A percentile compares a stretch with the other conserved stretches of the same genome.
Evolutionary conservation across 192 early-diverging fungal genomes (phyloP).

Genomic region (Coemansia sp.): DNA sequence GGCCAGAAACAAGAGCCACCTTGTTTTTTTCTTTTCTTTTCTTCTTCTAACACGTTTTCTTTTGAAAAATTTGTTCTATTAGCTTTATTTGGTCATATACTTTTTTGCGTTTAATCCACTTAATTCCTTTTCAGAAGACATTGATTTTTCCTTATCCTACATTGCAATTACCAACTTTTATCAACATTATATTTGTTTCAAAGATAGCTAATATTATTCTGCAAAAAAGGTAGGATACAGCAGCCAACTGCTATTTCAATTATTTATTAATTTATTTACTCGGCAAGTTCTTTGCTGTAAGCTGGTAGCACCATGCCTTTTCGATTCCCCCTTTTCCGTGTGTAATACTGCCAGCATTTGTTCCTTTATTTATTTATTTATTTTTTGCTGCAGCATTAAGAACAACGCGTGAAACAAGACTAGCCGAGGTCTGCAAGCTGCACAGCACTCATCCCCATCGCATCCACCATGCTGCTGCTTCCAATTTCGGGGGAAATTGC

Average conservation of each 20-base stretch:
- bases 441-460: conserved; percentile 3
- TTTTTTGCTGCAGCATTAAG: background rate
- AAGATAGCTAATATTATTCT: no score
- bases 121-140: no score
- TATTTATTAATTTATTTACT: no score
- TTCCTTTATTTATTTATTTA: background rate
- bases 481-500: background rate
- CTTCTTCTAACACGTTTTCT: background rate
- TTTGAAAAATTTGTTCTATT: background rate
- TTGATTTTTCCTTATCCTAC: no score
- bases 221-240: no score
- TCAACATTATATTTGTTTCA: no score
- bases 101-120: no score
- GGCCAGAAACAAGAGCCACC: background rate
- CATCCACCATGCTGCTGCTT: conserved; percentile 1
- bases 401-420: background rate
- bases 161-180: no score
- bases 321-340: background rate
- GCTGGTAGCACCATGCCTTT: background rate
- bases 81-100: no score
- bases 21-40: background rate
- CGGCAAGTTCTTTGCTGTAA: no score
- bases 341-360: background rate
- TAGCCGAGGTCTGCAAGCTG: conserved; percentile 4
- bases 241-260: no score